Base-by-base conservation (phyloP, 2,329 filamentous ascomycete genomes). In the Ophiostoma sp. region DNA sequence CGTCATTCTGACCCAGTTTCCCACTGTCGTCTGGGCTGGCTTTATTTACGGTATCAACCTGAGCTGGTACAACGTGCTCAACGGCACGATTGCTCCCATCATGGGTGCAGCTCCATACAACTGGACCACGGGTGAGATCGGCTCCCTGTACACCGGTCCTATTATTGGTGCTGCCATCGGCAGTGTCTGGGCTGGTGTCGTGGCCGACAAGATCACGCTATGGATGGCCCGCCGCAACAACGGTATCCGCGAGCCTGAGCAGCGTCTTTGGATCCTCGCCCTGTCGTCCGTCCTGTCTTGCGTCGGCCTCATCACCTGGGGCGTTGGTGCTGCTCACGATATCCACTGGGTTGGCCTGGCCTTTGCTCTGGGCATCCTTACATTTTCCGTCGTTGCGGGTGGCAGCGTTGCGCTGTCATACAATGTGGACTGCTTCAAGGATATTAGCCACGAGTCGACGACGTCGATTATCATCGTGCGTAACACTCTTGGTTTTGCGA, bases 221-320 rank as follows among this genome's bases (percentile, higher is more conserved):
- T 73, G 69, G 63, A 73, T 82, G 3, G 78, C 80, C 0, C 75
- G 78, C 4, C 76, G 78, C 38, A 81, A 80, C 72, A 73, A 76
- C 27, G 79, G 80, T 36, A 74, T 79, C n/a, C 71, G 73, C 41
- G 75, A 76, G 71, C 73, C 75, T 27, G 75, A 76, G 71, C 73
- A 75, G 45, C 72, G 75, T 12, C 73, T 76, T 3, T 73, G 73
- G 67, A 75, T 75, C 47, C 67, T 77, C 12, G 66, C 66, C 6
- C 55, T 72, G 18, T 75, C 75, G 0, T 70, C 75, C 18, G 27
- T 73, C 27, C 58, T 71, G 2, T 75, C 74, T 8, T 70, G 76
- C 12, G 70, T 72, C 2, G 79, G 79, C 1, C 75, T 83, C 18
- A 78, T 83, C 65, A 71, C 81, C 4, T 83, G 81, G 81, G 82